A percentile compares a stretch with the other conserved stretches of the same genome.
phyloP scores from a whole-genome alignment of 306 rosid species.

The Alnus rubra region DNA sequence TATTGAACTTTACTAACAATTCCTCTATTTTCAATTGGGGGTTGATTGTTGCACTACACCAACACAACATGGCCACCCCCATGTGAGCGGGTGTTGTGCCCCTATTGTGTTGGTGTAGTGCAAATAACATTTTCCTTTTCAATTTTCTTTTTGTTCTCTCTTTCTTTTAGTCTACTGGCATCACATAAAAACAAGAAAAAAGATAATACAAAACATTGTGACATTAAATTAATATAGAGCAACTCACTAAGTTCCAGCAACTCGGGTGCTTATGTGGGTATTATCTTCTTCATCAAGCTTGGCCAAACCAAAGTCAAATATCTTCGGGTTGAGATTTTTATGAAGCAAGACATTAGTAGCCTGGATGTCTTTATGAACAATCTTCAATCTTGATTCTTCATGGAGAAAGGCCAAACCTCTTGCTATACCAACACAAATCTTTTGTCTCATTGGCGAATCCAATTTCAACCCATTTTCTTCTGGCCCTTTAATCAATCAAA shows the following conservation, averaged over 20 bases:
- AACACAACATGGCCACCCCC: too few relatives aligned
- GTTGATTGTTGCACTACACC: too few relatives aligned
- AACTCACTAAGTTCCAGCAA: slow-evolving; percentile 42
- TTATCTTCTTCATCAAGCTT: slow-evolving; percentile 45
- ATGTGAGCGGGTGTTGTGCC: too few relatives aligned
- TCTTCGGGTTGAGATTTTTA: slow-evolving; percentile 38
- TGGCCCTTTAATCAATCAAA: slow-evolving; percentile 18
- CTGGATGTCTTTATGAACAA: slow-evolving; percentile 53
- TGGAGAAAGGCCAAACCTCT: slow-evolving; percentile 40
- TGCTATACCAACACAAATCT: slow-evolving; percentile 34
- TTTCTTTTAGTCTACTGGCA: background rate
- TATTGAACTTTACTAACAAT: background rate
- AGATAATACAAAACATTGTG: background rate
- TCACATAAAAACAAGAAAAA: background rate
- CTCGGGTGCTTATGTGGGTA: slow-evolving; percentile 44
- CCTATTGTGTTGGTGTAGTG: too few relatives aligned
- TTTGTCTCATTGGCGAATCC: slow-evolving; percentile 38
- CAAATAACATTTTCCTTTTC: too few relatives aligned
- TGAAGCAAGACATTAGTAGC: slow-evolving; percentile 46
- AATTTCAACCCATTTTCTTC: slow-evolving; percentile 17
- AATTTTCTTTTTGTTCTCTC: background rate
- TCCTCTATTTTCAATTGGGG: background rate
- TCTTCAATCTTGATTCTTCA: slow-evolving; percentile 41
- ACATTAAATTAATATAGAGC: background rate
- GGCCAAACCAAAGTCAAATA: slow-evolving; percentile 45